These are phyloP conservation scores for Lumnitzera racemosa DNA, from an alignment of 345 rosid species.

Conservation along the genomic window DNA sequence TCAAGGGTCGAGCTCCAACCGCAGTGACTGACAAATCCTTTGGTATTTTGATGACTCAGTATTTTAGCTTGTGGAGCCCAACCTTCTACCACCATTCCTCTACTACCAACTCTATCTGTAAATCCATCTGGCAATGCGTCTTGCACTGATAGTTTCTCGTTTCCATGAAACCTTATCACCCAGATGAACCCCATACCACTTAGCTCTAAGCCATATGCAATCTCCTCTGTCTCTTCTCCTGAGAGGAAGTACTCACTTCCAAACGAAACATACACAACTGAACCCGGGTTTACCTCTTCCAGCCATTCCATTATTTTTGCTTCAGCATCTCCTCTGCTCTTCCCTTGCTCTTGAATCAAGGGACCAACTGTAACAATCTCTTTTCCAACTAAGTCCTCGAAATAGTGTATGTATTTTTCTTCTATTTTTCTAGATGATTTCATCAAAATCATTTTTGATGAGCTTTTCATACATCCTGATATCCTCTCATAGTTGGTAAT, in stretches of 20 bases:
- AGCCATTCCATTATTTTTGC: conserved; percentile 19
- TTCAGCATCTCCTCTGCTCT: conserved; percentile 4
- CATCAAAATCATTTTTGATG: conserved; percentile 14
- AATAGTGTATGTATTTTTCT: conserved; percentile 21
- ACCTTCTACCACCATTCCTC: conserved; percentile 21
- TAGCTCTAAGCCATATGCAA: conserved; percentile 25
- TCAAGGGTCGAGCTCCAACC: conserved; percentile 35
- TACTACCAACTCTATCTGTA: conserved; percentile 10
- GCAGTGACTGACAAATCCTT: conserved; percentile 36
- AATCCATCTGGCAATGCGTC: conserved; percentile 27
- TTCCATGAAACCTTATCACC: conserved; percentile 20
- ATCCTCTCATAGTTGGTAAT: conserved; percentile 8
- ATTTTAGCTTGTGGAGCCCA: conserved; percentile 34
- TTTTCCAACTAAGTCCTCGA: conserved; percentile 13
- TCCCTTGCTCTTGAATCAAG: conserved; percentile 19
- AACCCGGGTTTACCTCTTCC: conserved; percentile 5
- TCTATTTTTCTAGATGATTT: conserved; percentile 21
- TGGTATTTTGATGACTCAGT: conserved; percentile 13
- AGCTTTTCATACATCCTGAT: conserved; percentile 7
- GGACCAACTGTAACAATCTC: conserved; percentile 15
- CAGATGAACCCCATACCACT: conserved; percentile 22
- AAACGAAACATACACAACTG: conserved; percentile 19
- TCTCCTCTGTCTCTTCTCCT: conserved; percentile 21
- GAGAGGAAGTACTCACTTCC: conserved; percentile 25
- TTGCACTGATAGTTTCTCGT: conserved; percentile 2